These are phyloP conservation scores for Mrakiaceae sp. DNA, from an alignment of 1,284 basidiomycete genomes.

Conservation along the genomic window DNA sequence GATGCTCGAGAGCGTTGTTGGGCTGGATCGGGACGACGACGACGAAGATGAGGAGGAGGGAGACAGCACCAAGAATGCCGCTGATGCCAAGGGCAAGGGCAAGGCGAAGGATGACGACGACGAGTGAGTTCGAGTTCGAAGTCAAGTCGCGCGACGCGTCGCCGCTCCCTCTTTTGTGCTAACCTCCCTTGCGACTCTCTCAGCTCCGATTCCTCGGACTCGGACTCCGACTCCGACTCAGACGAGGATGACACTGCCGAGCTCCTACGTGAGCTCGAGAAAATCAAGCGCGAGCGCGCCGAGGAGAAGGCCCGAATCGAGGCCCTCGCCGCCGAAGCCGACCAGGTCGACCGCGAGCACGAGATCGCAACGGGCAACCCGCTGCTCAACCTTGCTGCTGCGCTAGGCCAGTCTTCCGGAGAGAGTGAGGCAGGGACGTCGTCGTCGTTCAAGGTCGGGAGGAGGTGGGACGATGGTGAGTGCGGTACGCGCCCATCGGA, in stretches of 20 bases:
- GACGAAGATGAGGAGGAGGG: slow-evolving; percentile 29
- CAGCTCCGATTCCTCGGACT: slow-evolving; percentile 1
- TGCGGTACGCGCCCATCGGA: slow-evolving; percentile 4
- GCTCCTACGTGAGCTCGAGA: slow-evolving; percentile 80
- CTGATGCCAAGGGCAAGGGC: slow-evolving; percentile 25
- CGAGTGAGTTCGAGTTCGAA: background rate
- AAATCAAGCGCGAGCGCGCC: slow-evolving; percentile 86
- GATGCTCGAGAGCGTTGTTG: slow-evolving; percentile 66
- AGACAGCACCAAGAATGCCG: slow-evolving; percentile 27
- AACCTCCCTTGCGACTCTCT: background rate
- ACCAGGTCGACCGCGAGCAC: slow-evolving; percentile 56
- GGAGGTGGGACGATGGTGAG: slow-evolving; percentile 86
- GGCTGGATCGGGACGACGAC: slow-evolving; percentile 75
- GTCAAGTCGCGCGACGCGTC: too few species aligned
- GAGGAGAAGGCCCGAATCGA: slow-evolving; percentile 61
- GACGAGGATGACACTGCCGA: slow-evolving; percentile 85
- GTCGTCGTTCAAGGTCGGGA: slow-evolving; percentile 65
- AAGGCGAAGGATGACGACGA: slow-evolving; percentile 18
- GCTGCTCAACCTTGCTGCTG: slow-evolving; percentile 74
- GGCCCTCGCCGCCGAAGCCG: slow-evolving; percentile 47
- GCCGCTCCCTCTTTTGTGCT: too few species aligned
- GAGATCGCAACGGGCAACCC: slow-evolving; percentile 79
- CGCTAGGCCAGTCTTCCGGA: slow-evolving; percentile 57
- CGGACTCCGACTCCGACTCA: slow-evolving; percentile 23
- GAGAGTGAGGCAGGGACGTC: slow-evolving; percentile 49